Base-by-base conservation (phyloP, 2,329 filamentous ascomycete genomes). In the Diaporthe nobilis region DNA sequence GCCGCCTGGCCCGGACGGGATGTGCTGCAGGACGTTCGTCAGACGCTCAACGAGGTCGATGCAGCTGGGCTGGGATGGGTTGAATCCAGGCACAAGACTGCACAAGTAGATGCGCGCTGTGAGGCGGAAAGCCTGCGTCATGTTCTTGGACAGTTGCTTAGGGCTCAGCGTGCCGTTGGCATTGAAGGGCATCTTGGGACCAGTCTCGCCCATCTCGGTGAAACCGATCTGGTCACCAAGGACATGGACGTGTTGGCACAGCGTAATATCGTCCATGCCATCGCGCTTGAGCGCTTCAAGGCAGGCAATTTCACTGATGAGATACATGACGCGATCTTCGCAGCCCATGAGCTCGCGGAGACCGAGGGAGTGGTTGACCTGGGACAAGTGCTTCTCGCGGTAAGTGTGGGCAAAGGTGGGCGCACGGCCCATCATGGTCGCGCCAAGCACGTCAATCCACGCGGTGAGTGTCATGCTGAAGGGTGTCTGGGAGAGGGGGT, bases 391-490 rank as follows among this genome's bases (percentile, higher is more conserved):
- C 89, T 98, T 98, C 84, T 97, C 93, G 68, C 97, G 93, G 86
- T 98, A 99, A n/a, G 94, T 95, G 86, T 98, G 94, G 6, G 97
- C 95, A 82, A 98, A 98, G 12, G 91, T 91, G 10, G 97, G 97
- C 13, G 95, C 94, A 74, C 92, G 91, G 47, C 96, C 96, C 77
- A 94, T 90, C 92, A 99, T 98, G 13, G 96, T 98, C 2, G 96
- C 93, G 78, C 97, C 97, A 47, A 98, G 91, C 79, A 99, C 98
- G 85, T 99, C 97, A 81, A 98, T 98, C 97, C 97, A 98, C 13
- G 95, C 90, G 8, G 95, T 94, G 78, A 98, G 87, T 1, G 95
- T 96, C 95, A 98, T 98, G 89, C 96, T 98, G 90, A 98, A 98
- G 15, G 95, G 94, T 7, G 94, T 92, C 77, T 93, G 93, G 10